These are phyloP conservation scores for Astrephomene gubernaculifera DNA, from an alignment of 139 green algal genomes.

Conservation along the genomic window DNA sequence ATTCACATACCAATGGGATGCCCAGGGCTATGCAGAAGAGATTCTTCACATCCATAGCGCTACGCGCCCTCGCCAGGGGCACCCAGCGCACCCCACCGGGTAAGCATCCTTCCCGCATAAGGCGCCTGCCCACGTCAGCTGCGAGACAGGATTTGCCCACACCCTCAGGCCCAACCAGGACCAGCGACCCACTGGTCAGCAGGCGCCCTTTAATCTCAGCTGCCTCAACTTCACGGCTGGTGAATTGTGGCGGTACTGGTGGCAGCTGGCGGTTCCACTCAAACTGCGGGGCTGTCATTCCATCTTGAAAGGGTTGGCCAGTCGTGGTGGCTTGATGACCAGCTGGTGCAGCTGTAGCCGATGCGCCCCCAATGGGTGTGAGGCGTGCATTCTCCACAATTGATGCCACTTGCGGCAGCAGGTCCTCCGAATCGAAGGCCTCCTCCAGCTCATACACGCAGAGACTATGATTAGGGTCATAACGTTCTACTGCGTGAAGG, in stretches of 20 bases:
- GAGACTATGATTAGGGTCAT: background rate
- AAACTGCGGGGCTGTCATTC: background rate
- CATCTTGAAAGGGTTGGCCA: background rate
- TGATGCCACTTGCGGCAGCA: background rate
- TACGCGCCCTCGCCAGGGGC: background rate
- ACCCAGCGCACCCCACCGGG: background rate
- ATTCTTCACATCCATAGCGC: background rate
- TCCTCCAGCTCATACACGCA: slow-evolving; percentile 3
- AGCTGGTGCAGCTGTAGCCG: background rate
- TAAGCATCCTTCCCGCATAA: background rate
- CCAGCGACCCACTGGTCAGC: background rate
- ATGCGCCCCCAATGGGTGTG: background rate
- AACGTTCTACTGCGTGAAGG: background rate
- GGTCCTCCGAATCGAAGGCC: background rate
- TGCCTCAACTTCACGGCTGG: background rate
- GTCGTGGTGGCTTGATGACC: background rate
- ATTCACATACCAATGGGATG: background rate
- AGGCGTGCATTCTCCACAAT: background rate
- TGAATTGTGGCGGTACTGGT: background rate
- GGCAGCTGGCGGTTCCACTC: background rate
- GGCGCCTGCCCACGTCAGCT: slow-evolving; percentile 3
- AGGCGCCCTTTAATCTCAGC: background rate
- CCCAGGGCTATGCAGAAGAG: slow-evolving; percentile 24
- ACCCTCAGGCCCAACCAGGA: slow-evolving; percentile 3
- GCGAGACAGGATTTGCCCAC: slow-evolving; percentile 34